phyloP scores from a whole-genome alignment of 495 filamentous ascomycete genomes.

The Penicillium canescens region DNA sequence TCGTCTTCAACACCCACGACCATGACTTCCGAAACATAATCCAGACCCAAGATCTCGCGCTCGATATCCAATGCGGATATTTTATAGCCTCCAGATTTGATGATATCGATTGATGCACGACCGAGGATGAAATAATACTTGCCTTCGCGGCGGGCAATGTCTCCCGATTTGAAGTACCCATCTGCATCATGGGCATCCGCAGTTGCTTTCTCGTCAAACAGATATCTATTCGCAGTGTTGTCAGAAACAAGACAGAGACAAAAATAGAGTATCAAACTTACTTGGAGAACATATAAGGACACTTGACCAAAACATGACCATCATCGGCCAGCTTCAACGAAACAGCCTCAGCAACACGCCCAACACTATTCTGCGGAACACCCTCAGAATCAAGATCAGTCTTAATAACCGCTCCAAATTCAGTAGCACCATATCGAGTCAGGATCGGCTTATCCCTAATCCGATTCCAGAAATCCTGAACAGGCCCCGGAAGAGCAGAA shows the following conservation, averaged over 20 bases:
- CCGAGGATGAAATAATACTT: constrained; percentile 51
- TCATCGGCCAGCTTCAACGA: constrained; percentile 37
- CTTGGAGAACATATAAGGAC: constrained; percentile 46
- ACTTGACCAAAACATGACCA: constrained; percentile 40
- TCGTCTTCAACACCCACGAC: constrained; percentile 45
- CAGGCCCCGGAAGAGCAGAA: constrained; percentile 44
- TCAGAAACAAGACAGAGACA: neutral
- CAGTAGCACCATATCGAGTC: constrained; percentile 48
- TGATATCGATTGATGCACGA: constrained; percentile 46
- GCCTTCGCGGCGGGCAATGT: constrained; percentile 46
- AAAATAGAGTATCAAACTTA: constrained; percentile 1
- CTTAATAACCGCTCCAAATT: constrained; percentile 49
- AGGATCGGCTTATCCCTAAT: constrained; percentile 41
- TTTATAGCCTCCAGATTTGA: constrained; percentile 48
- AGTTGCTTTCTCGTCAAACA: constrained; percentile 42
- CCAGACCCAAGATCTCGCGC: constrained; percentile 37
- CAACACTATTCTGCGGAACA: constrained; percentile 37
- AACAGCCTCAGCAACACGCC: constrained; percentile 40
- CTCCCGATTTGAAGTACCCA: constrained; percentile 50
- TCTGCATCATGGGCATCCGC: constrained; percentile 31
- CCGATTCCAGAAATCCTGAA: constrained; percentile 46
- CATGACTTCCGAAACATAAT: constrained; percentile 45
- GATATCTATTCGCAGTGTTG: constrained; percentile 29
- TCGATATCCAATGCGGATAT: constrained; percentile 48
- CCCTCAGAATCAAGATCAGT: constrained; percentile 33